A percentile compares a stretch with the other conserved stretches of the same genome.
Evolutionary conservation across 208 protist species (phyloP).

Genomic region (Leishmania braziliensis): DNA sequence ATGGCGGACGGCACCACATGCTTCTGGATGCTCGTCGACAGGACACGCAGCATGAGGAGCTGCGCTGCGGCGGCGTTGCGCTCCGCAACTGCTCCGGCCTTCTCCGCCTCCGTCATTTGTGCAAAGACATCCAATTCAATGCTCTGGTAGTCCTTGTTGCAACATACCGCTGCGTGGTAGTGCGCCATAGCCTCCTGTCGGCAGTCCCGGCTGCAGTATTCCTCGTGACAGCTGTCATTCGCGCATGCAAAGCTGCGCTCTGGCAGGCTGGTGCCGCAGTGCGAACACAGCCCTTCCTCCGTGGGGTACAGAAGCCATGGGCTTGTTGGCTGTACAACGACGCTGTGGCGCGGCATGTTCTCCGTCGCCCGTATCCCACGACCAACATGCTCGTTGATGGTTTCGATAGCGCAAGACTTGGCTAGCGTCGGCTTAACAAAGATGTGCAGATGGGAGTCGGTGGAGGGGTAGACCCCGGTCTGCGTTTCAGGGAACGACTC

Average conservation of each 20-base stretch:
- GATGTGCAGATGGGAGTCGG: constrained; percentile 77
- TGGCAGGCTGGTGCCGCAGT: constrained; percentile 60
- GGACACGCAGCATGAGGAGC: constrained; percentile 76
- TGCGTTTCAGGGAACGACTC: constrained; percentile 63
- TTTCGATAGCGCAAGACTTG: constrained; percentile 43
- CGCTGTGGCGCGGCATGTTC: constrained; percentile 31
- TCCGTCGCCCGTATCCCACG: constrained; percentile 62
- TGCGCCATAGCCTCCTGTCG: constrained; percentile 49
- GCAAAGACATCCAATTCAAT: constrained; percentile 85
- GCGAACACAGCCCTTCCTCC: constrained; percentile 59
- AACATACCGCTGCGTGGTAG: constrained; percentile 79
- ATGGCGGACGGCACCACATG: constrained; percentile 72
- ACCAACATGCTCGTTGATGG: constrained; percentile 40
- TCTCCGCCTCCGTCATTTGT: constrained; percentile 56
- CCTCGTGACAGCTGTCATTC: constrained; percentile 81
- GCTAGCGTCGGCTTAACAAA: constrained; percentile 73
- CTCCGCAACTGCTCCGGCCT: constrained; percentile 34
- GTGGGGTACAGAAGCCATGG: constrained; percentile 81
- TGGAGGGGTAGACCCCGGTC: constrained; percentile 55
- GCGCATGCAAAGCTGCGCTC: constrained; percentile 70
- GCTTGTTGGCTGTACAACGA: constrained; percentile 41
- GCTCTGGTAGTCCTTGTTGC: constrained; percentile 66
- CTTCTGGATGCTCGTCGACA: constrained; percentile 49
- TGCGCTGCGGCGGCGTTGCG: constrained; percentile 76
- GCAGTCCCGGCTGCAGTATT: constrained; percentile 90